A percentile compares a stretch with the other conserved stretches of the same genome.
Conservation (phyloP, 495 filamentous ascomycete species). For the Aspergillus cristatus region DNA sequence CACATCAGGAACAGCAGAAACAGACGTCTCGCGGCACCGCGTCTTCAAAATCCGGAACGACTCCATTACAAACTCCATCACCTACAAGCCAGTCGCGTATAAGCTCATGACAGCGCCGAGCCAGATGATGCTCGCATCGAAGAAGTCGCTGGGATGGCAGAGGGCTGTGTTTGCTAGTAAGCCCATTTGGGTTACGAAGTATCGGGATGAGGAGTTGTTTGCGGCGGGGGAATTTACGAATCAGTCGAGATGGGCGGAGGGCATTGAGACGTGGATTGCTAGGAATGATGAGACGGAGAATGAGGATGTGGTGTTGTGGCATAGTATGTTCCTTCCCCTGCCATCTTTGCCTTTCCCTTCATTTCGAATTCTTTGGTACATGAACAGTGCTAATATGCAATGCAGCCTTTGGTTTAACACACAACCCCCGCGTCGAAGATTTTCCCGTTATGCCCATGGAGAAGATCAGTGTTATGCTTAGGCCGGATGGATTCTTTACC, state of each 20-base stretch:
- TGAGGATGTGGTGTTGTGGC: constrained; percentile 49
- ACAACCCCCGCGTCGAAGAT: constrained; percentile 50
- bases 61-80: constrained; percentile 56
- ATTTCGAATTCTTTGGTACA: neutral
- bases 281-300: constrained; percentile 43
- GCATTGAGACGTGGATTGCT: constrained; percentile 45
- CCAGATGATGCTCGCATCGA: constrained; percentile 70
- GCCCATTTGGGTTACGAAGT: constrained; percentile 72
- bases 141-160: constrained; percentile 55
- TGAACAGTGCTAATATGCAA: constrained; percentile 3
- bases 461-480: constrained; percentile 57
- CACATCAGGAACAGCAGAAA: constrained; percentile 53
- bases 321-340: constrained; percentile 23
- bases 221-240: constrained; percentile 83
- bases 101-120: constrained; percentile 67
- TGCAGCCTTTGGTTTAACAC: constrained; percentile 51
- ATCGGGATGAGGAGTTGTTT: constrained; percentile 70
- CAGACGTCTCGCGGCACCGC: constrained; percentile 53
- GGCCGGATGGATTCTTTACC: constrained; percentile 67
- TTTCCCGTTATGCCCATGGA: constrained; percentile 57
- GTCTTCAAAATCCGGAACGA: constrained; percentile 76
- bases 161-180: constrained; percentile 78
- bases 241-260: constrained; percentile 58
- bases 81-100: constrained; percentile 67
- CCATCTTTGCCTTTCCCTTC: neutral